These are phyloP conservation scores for Odontarrhena argentea DNA, from an alignment of 345 rosid genomes.

Conservation along the genomic window DNA sequence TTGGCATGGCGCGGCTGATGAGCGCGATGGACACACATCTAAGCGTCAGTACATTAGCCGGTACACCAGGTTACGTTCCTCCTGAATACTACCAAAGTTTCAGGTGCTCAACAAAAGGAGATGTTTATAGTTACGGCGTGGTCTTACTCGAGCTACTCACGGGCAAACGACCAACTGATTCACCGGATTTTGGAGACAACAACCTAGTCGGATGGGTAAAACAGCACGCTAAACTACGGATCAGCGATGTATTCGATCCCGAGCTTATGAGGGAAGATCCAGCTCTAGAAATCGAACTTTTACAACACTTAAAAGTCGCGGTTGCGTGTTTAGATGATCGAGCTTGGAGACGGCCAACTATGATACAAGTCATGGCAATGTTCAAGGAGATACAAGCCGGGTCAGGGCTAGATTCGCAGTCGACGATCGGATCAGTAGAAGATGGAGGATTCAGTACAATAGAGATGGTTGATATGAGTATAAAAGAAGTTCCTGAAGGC, in stretches of 20 bases:
- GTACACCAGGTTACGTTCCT: conserved; percentile 98
- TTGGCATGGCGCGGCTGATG: conserved; percentile 97
- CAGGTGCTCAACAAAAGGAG: conserved; percentile 85
- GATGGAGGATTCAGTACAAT: conserved; percentile 64
- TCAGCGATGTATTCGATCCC: conserved; percentile 81
- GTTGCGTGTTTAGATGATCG: conserved; percentile 85
- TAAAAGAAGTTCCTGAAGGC: conserved; percentile 75
- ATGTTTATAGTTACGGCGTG: conserved; percentile 94
- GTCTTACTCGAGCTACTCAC: conserved; percentile 89
- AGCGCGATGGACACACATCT: conserved; percentile 88
- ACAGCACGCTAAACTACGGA: conserved; percentile 74
- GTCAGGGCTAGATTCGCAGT: conserved; percentile 73
- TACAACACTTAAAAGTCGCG: conserved; percentile 72
- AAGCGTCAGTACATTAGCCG: conserved; percentile 96
- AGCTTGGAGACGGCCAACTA: conserved; percentile 66
- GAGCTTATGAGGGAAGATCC: conserved; percentile 78
- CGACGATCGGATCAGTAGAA: conserved; percentile 62
- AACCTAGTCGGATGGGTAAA: conserved; percentile 98
- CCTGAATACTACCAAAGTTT: conserved; percentile 97
- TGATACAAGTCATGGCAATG: conserved; percentile 76
- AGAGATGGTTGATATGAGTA: conserved; percentile 78
- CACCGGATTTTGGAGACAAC: conserved; percentile 95
- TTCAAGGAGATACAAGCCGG: conserved; percentile 85
- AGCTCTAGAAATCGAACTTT: conserved; percentile 67
- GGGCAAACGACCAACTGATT: conserved; percentile 88